phyloP scores from a whole-genome alignment of 2,329 filamentous ascomycete genomes.

The Erysiphe neolycopersici region DNA sequence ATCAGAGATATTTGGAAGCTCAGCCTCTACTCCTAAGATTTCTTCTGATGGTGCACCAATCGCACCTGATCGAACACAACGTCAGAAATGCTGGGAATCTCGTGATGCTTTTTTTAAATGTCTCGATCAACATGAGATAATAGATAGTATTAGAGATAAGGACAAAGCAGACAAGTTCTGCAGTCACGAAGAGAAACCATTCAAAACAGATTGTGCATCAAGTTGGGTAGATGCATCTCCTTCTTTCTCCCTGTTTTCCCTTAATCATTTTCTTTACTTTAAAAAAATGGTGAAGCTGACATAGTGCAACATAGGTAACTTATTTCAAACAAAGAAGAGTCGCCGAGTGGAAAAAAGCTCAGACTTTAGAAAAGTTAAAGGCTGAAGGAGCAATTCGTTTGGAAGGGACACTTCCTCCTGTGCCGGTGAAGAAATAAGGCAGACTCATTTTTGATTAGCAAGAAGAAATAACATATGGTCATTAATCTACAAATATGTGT shows the following conservation, averaged over 20 bases:
- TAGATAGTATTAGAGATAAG: constrained; percentile 41
- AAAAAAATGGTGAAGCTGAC: background rate
- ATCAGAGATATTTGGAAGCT: constrained; percentile 16
- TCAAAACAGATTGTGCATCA: constrained; percentile 63
- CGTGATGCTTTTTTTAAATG: constrained; percentile 75
- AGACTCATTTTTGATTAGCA: too few species aligned
- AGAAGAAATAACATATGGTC: too few species aligned
- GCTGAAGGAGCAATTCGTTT: constrained; percentile 44
- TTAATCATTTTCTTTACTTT: too few species aligned
- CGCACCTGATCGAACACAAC: constrained; percentile 63
- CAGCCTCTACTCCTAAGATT: constrained; percentile 18
- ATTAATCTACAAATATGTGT: too few species aligned
- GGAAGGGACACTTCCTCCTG: constrained; percentile 8
- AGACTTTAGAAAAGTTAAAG: constrained; percentile 49
- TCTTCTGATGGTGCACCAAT: constrained; percentile 34
- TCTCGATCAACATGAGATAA: constrained; percentile 53
- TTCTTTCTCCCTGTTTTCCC: too few species aligned
- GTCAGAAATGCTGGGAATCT: constrained; percentile 67
- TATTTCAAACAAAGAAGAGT: constrained; percentile 96
- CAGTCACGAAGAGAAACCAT: constrained; percentile 30
- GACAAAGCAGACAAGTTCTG: constrained; percentile 30
- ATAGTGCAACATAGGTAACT: constrained; percentile 34
- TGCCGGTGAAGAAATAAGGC: background rate
- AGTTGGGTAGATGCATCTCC: constrained; percentile 48
- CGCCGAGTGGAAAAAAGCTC: constrained; percentile 67